These are phyloP conservation scores for Phtheirospermum japonicum DNA, from an alignment of 257 asterid species.

Conservation along the genomic window DNA sequence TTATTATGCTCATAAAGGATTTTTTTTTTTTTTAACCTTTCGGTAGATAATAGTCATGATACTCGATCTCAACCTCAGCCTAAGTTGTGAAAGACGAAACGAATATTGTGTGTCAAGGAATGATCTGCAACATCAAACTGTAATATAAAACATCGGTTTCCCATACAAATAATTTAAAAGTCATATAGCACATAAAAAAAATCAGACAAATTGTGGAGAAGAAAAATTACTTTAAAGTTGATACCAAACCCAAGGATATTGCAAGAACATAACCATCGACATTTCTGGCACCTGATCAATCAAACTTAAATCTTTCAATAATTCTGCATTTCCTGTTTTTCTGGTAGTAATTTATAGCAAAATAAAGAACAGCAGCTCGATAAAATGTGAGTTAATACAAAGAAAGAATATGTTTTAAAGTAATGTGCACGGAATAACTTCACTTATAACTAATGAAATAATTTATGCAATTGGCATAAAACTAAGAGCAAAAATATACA, in stretches of 20 bases:
- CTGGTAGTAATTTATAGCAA: constrained; percentile 8
- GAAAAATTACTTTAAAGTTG: constrained; percentile 68
- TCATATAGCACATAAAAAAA: not conserved
- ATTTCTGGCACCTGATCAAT: constrained; percentile 56
- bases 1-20: too few species aligned
- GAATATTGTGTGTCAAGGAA: constrained; percentile 91
- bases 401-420: not conserved
- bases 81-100: constrained; percentile 71
- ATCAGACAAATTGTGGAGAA: constrained; percentile 22
- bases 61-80: constrained; percentile 87
- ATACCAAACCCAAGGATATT: constrained; percentile 80
- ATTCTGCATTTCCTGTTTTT: constrained; percentile 9
- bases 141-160: constrained; percentile 19
- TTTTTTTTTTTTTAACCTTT: constrained; percentile 54
- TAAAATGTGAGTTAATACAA: constrained; percentile 6
- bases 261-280: constrained; percentile 84
- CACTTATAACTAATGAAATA: too few species aligned
- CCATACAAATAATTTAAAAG: constrained; percentile 5
- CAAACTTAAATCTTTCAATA: constrained; percentile 22
- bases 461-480: too few species aligned
- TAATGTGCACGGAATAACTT: not conserved
- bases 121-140: constrained; percentile 60
- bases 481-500: too few species aligned
- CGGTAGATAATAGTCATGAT: constrained; percentile 79
- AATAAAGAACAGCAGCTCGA: not conserved